Base-by-base conservation (phyloP, 805 yeast genomes). In the Metschnikowia hibisci region DNA sequence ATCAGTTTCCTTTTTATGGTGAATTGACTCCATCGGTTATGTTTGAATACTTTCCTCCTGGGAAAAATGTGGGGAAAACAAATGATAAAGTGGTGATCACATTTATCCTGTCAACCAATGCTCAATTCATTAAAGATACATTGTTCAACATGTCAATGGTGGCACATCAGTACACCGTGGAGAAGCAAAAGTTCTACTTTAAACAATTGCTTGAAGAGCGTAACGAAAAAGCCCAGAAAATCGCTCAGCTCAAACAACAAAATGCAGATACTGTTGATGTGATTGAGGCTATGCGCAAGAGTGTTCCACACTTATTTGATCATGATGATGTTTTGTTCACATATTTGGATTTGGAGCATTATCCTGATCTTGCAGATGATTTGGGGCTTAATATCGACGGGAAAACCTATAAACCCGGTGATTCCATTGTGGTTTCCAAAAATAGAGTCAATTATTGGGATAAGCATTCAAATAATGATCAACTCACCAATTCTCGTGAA, bases 361-460 rank as follows among this genome's bases (percentile, higher is more conserved):
- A 64, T 33, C 54, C 57, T 1, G 50, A 60, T 4, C 51, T 70
- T 9, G 57, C 71, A 4, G 34, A 52, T 3, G 33, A 48, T 11
- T 36, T 42, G 8, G 70, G 67, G 3, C 73, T 80, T 77, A 63
- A 65, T 11, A 56, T 66, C 25, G 56, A 67, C 31, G 49, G 61
- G 1, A 52, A 56, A n/a, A 42, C 54, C 0, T 72, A 65, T 48
- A 46, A 59, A 8, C 56, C 63, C 2, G 91, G 90, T 5, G 87
- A 84, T 56, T 66, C 78, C 0, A 54, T 85, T 1, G 59, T 85
- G 2, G 61, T 82, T 2, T 63, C 71, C 26, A 72, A 72, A 48
- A 72, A 75, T 65, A 58, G 67, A 60, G 48, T 48, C 44, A 50
- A 53, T 40, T 61, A 55, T 42, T 48, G 71, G 67, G 52, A 66